Base-by-base conservation (phyloP, 116 monocot genomes). In the Iris pallida region DNA sequence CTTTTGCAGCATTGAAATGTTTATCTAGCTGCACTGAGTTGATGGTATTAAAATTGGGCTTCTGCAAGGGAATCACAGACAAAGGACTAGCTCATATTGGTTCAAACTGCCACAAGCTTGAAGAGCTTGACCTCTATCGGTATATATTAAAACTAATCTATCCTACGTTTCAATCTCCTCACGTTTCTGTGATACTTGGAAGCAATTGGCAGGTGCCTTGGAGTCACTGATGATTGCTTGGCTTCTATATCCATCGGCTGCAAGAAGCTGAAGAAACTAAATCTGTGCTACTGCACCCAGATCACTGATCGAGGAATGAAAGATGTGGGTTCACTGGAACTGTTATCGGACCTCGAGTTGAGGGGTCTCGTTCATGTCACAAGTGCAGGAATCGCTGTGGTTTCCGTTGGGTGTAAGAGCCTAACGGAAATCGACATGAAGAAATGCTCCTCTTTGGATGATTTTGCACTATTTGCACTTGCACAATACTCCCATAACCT, bases 81-180 rank as follows among this genome's bases (percentile, higher is more conserved):
- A 62, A 79, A 60, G 95, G 95, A 5, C 82, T 95, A 12, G 54
- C 64, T 57, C 46, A 67, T 73, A 80, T 95, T 67, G 82, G 75
- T 71, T 86, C 77, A 2, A 88, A 73, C 30, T 90, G 95, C 81
- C 69, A 17, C 51, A 79, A 83, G 53, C 88, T 95, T 59, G 45
- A 61, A 58, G 83, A 85, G 49, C 85, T 95, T 57, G 95, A 95
- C 76, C 77, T 95, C 42, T 95, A 95, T 47, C 79, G 95, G 95
- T 95, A 69, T 75, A 45, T 66, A n/a, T 45, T 49, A 8, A 40
- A 12, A 47, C 14, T 9, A 16, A 8, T 58, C 48, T 20, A 51
- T 20, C 20, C 51, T 49, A 1, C 19, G 51, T 40, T 52, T 65
- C 47, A 67, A 8, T 53, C 61, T 53, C 3, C 8, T 59, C 9